Conservation (phyloP, 176 grass and related monocot species). For the Elymus sibiricus region DNA sequence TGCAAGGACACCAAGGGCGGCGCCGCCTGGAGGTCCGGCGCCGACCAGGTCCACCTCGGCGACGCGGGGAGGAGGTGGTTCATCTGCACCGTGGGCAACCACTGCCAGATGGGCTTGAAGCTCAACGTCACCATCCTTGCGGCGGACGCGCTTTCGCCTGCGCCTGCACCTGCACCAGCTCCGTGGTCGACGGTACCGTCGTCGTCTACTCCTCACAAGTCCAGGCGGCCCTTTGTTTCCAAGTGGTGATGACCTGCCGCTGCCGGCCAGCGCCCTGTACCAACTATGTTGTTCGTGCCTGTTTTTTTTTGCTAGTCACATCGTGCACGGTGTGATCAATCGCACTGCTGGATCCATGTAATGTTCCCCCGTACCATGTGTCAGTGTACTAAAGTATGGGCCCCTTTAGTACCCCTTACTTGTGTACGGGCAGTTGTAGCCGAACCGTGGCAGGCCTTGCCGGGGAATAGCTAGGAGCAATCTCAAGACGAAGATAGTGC, state of each 20-base stretch:
- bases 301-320: neutral
- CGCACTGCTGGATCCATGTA: neutral
- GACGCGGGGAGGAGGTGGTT: slow-evolving; percentile 22
- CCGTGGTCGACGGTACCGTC: neutral
- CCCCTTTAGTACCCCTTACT: too few relatives aligned
- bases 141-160: neutral
- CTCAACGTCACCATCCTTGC: slow-evolving; percentile 35
- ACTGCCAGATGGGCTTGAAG: slow-evolving; percentile 41
- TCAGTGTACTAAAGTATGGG: too few relatives aligned
- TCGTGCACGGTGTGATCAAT: neutral
- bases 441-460: too few relatives aligned
- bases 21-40: slow-evolving; percentile 7
- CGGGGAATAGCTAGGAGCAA: too few relatives aligned
- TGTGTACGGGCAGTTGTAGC: too few relatives aligned
- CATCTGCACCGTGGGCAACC: slow-evolving; percentile 20
- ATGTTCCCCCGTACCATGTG: neutral
- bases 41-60: neutral
- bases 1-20: neutral
- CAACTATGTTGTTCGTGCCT: neutral
- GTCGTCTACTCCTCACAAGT: neutral
- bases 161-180: neutral
- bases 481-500: too few relatives aligned
- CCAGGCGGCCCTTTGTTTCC: neutral
- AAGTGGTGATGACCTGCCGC: neutral
- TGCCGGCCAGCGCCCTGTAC: neutral